phyloP scores from a whole-genome alignment of 441 rosid species.

The Populus hybrid region DNA sequence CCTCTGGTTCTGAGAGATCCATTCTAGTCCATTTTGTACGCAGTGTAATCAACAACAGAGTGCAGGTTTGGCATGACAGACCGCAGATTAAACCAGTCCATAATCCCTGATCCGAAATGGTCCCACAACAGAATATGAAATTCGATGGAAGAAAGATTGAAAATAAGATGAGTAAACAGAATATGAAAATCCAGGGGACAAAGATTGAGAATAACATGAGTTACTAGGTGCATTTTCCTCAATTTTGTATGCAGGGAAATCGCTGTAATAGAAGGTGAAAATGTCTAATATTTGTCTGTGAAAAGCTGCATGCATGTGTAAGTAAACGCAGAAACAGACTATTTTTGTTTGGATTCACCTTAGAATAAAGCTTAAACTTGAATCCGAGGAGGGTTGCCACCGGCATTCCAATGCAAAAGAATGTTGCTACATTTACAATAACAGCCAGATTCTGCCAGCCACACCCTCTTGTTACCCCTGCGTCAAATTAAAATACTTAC shows the following conservation, averaged over 20 bases:
- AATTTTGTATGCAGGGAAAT: neutral
- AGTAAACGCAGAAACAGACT: neutral
- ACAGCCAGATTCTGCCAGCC: conserved; percentile 57
- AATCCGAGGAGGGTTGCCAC: conserved; percentile 45
- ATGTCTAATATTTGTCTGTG: neutral
- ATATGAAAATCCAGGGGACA: neutral
- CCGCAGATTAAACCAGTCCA: too few species aligned
- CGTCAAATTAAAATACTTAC: neutral
- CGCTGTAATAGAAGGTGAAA: neutral
- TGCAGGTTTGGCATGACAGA: conserved; percentile 27
- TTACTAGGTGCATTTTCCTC: neutral
- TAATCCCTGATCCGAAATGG: too few species aligned
- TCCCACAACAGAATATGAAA: neutral
- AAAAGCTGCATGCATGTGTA: neutral
- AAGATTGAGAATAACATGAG: neutral
- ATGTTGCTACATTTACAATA: conserved; percentile 43
- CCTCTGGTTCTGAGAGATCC: conserved; percentile 5
- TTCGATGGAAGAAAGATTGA: neutral
- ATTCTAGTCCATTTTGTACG: conserved; percentile 42
- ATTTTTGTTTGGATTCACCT: conserved; percentile 30
- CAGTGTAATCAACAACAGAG: conserved; percentile 39
- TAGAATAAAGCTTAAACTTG: conserved; percentile 35
- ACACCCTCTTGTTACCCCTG: conserved; percentile 66
- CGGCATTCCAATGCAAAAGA: conserved; percentile 52
- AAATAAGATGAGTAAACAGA: too few species aligned